Conservation (phyloP, 1,139 yeast species). For the Nadsonia commutata region DNA sequence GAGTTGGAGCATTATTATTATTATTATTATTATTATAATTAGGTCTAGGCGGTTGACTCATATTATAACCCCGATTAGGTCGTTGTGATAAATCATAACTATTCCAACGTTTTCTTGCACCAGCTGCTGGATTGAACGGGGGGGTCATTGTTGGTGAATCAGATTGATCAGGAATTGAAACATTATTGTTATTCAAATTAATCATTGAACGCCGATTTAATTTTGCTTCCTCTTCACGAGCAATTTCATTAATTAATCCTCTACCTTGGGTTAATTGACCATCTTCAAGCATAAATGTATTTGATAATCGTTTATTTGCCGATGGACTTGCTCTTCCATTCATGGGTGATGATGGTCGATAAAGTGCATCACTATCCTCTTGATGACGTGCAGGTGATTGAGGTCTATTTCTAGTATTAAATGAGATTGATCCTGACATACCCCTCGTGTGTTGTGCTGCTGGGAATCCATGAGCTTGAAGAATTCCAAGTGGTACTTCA, state of each 20-base stretch:
- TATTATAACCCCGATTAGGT: too few relatives aligned
- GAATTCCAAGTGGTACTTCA: slow-evolving; percentile 27
- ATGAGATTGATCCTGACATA: neutral
- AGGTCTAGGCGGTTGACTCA: neutral
- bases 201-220: slow-evolving; percentile 14
- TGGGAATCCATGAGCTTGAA: slow-evolving; percentile 29
- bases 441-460: slow-evolving; percentile 4
- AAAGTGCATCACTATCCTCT: neutral
- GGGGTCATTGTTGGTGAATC: slow-evolving; percentile 7
- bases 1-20: neutral
- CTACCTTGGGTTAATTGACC: too few relatives aligned
- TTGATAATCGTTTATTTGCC: slow-evolving; percentile 5
- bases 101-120: slow-evolving; percentile 2
- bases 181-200: neutral
- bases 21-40: slow-evolving; percentile 2
- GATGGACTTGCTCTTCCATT: slow-evolving; percentile 7
- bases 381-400: neutral
- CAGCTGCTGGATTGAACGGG: neutral
- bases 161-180: neutral
- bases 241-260: slow-evolving; percentile 28
- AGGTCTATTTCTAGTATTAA: neutral
- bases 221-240: slow-evolving; percentile 27
- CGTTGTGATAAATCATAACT: slow-evolving; percentile 1
- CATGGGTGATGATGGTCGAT: neutral
- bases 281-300: too few relatives aligned